Percentiles rank a stretch among this genome's conserved stretches.
Conservation (phyloP, 257 asterid genomes). For the Solanum medicagineum region DNA sequence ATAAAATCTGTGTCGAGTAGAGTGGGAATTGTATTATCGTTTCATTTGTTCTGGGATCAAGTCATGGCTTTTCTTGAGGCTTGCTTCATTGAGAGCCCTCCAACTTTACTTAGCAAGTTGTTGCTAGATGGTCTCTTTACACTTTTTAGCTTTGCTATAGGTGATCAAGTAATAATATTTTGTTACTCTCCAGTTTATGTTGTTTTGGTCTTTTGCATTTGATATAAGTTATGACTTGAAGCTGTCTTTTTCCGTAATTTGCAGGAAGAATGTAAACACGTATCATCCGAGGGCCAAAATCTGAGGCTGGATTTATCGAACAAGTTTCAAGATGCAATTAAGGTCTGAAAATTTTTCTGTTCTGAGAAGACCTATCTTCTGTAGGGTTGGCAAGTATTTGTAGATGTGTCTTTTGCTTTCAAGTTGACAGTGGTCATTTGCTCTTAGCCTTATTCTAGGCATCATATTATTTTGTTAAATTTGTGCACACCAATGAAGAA, state of each 20-base stretch:
- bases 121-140: background rate
- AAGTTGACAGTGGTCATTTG: background rate
- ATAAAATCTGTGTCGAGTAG: background rate
- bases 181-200: background rate
- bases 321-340: conserved; percentile 93
- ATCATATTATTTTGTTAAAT: background rate
- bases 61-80: background rate
- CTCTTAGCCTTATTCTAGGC: background rate
- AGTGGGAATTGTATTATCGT: background rate
- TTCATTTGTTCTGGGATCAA: background rate
- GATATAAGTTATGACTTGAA: background rate
- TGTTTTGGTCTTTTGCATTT: background rate
- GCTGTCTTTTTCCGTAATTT: background rate
- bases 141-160: background rate
- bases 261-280: conserved; percentile 95
- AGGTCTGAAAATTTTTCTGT: conserved; percentile 33
- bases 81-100: background rate
- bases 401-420: background rate
- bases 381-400: background rate
- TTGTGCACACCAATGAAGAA: background rate
- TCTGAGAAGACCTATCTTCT: background rate
- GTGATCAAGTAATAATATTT: background rate
- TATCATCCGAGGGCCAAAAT: conserved; percentile 77
- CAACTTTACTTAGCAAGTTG: background rate
- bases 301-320: conserved; percentile 85